phyloP scores from a whole-genome alignment of 345 rosid species.

The Citrus hindsii region DNA sequence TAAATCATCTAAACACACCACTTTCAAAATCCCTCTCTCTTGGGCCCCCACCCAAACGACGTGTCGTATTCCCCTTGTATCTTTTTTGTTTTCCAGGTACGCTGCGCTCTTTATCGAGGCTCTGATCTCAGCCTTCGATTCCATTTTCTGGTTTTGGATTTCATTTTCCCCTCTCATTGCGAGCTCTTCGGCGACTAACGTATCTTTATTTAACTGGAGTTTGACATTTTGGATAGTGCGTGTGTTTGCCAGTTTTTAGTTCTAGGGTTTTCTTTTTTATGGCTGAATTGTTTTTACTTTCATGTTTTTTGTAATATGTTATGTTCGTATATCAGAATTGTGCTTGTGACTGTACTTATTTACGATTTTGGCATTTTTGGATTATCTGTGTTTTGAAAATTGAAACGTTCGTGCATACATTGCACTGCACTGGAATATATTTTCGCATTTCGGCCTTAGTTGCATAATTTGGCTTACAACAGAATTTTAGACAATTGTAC shows the following conservation, averaged over 20 bases:
- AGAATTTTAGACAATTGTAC: not conserved
- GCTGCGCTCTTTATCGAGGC: not conserved
- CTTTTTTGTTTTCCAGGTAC: constrained; percentile 1
- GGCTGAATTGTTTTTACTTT: not conserved
- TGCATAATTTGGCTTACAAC: not conserved
- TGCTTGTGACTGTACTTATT: not conserved
- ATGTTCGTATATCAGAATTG: not conserved
- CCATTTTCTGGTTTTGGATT: not conserved
- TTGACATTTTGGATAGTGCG: not conserved
- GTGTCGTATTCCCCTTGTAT: not conserved
- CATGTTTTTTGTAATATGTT: not conserved
- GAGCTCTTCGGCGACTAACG: not conserved
- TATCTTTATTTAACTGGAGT: not conserved
- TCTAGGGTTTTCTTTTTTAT: constrained; percentile 5
- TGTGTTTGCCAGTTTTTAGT: not conserved
- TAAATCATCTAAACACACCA: not conserved
- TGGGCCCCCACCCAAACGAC: not conserved
- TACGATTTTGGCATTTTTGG: not conserved
- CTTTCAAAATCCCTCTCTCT: not conserved
- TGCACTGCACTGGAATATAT: no score
- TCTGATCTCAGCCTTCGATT: not conserved
- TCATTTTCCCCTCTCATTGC: not conserved
- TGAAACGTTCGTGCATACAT: not conserved
- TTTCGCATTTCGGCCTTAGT: no score
- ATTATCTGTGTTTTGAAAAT: not conserved